Percentiles rank a stretch among this genome's conserved stretches.
phyloP scores from a whole-genome alignment of 306 rosid genomes.

The Inga laurina region DNA sequence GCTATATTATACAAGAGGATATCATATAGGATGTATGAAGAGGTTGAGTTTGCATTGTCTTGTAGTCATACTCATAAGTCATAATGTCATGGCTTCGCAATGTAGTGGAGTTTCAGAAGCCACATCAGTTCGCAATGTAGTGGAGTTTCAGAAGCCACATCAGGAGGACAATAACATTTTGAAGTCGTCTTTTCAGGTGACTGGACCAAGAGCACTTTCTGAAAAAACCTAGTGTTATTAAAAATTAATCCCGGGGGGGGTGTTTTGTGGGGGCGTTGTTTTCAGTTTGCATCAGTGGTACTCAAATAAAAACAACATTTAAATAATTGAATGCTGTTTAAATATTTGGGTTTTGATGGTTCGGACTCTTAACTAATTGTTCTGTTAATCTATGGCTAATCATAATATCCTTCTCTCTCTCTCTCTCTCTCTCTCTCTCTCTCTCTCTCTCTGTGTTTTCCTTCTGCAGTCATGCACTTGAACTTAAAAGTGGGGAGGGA shows the following conservation, averaged over 20 bases:
- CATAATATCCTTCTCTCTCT: not conserved
- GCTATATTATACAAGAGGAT: not conserved
- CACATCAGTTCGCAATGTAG: not conserved
- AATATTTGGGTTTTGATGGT: constrained; percentile 1
- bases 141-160: constrained; percentile 24
- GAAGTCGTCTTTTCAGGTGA: constrained; percentile 23
- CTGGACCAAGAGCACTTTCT: constrained; percentile 25
- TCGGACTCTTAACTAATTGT: constrained; percentile 4
- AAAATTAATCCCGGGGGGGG: not conserved
- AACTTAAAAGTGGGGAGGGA: not conserved
- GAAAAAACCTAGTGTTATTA: not conserved
- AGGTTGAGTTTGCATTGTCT: not conserved
- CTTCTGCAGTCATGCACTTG: not conserved
- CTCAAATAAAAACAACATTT: not conserved
- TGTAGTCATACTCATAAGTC: not conserved
- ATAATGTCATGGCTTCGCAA: constrained; percentile 3
- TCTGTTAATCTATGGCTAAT: not conserved
- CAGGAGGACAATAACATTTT: constrained; percentile 20
- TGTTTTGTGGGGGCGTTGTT: not conserved
- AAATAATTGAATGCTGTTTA: not conserved
- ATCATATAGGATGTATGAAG: constrained; percentile 2
- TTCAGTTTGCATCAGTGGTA: constrained; percentile 1
- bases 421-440: no score
- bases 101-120: constrained; percentile 19
- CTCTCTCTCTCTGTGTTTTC: not conserved